Percentiles rank a stretch among this genome's conserved stretches.
phyloP scores from a whole-genome alignment of 176 grass and related monocot species.

The maize (Zea mays) region Zm-B73-REFERENCE-NAM-5.0 NC_050100.1:11456501-11457000 shows the following conservation, averaged over 20 bases:
- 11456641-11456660: background rate
- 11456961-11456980: constrained; percentile 78
- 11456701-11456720: constrained; percentile 98
- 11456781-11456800: constrained; percentile 56
- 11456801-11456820: constrained; percentile 64
- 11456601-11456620: constrained; percentile 94
- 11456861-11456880: constrained; percentile 68
- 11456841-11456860: constrained; percentile 68
- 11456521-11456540: constrained; percentile 78
- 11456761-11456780: constrained; percentile 46
- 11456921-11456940: constrained; percentile 85
- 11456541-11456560: constrained; percentile 70
- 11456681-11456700: constrained; percentile 46
- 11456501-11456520: constrained; percentile 96
- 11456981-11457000: constrained; percentile 86
- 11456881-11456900: constrained; percentile 79
- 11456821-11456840: constrained; percentile 71
- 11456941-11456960: constrained; percentile 75
- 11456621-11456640: constrained; percentile 57
- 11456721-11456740: constrained; percentile 59
- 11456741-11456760: constrained; percentile 42
- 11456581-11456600: constrained; percentile 93
- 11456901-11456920: constrained; percentile 86
- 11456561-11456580: constrained; percentile 77
- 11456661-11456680: background rate